Percentiles rank a stretch among this genome's conserved stretches.
phyloP scores from a whole-genome alignment of 2,329 filamentous ascomycete species.

The Diaporthe citrichinensis region DNA sequence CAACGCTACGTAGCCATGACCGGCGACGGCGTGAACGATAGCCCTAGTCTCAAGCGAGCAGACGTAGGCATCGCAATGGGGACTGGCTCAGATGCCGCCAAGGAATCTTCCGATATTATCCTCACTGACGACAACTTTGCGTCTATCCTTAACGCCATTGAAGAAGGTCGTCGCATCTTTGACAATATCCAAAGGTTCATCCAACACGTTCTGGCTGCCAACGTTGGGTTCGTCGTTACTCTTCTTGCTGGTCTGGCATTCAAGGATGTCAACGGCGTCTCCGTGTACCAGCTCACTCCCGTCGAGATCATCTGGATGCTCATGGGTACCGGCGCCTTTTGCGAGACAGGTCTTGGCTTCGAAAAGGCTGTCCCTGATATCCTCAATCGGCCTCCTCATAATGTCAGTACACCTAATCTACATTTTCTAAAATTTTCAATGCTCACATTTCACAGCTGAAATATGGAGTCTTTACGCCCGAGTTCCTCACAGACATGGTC shows the following conservation, averaged over 20 bases:
- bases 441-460: not conserved
- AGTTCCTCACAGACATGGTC: not conserved
- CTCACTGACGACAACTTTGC: slow-evolving; percentile 11
- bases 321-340: slow-evolving; percentile 77
- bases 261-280: slow-evolving; percentile 70
- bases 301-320: slow-evolving; percentile 81
- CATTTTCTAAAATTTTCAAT: not conserved
- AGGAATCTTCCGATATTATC: slow-evolving; percentile 46
- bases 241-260: slow-evolving; percentile 75
- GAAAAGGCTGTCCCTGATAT: slow-evolving; percentile 74
- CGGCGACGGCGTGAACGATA: slow-evolving; percentile 79
- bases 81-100: slow-evolving; percentile 74
- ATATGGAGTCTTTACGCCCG: not conserved
- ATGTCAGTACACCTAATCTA: not conserved
- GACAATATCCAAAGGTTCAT: slow-evolving; percentile 78
- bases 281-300: slow-evolving; percentile 75
- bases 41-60: slow-evolving; percentile 73
- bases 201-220: slow-evolving; percentile 72
- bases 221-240: slow-evolving; percentile 73
- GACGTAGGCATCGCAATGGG: slow-evolving; percentile 79
- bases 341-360: slow-evolving; percentile 78
- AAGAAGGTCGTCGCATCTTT: slow-evolving; percentile 70
- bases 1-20: slow-evolving; percentile 74
- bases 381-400: slow-evolving; percentile 68
- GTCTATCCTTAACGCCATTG: slow-evolving; percentile 2